A percentile compares a stretch with the other conserved stretches of the same genome.
phyloP scores from a whole-genome alignment of 1,139 yeast genomes.

The Wickerhamiella infanticola region DNA sequence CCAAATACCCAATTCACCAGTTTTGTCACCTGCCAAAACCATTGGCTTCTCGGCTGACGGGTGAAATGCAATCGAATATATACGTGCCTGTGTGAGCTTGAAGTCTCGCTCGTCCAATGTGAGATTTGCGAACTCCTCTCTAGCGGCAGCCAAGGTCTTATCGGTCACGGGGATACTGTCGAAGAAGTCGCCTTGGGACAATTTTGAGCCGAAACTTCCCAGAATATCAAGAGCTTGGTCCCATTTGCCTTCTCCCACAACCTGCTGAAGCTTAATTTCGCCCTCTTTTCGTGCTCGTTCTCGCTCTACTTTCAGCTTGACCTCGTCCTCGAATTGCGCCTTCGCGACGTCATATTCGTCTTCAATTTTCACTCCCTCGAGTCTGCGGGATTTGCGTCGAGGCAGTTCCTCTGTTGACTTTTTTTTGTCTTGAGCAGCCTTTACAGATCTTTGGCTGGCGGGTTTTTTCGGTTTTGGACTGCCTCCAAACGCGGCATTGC shows the following conservation, averaged over 20 bases:
- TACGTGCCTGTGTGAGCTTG: conserved; percentile 55
- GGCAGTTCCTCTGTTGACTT: conserved; percentile 8
- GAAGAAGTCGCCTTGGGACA: conserved; percentile 70
- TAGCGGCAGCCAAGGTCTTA: conserved; percentile 31
- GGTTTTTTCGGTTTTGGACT: conserved; percentile 21
- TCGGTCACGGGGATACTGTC: conserved; percentile 28
- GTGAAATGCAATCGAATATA: conserved; percentile 61
- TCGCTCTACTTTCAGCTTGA: conserved; percentile 18
- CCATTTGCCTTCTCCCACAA: conserved; percentile 23
- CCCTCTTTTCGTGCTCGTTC: conserved; percentile 21
- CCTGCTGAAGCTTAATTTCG: conserved; percentile 21
- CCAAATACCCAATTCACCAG: conserved; percentile 84
- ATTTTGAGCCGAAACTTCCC: conserved; percentile 29
- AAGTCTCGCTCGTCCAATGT: conserved; percentile 56
- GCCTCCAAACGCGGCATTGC: conserved; percentile 17
- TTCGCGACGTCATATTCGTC: conserved; percentile 14
- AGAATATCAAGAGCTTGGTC: conserved; percentile 26
- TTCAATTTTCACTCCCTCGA: conserved; percentile 20
- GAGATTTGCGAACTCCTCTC: conserved; percentile 46
- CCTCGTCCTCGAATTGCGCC: conserved; percentile 7
- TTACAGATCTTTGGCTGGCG: conserved; percentile 9
- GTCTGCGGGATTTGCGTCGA: conserved; percentile 22
- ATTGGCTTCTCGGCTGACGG: conserved; percentile 50
- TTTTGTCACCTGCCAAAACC: conserved; percentile 73
- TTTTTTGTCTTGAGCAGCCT: conserved; percentile 10